Evolutionary conservation across 2,329 filamentous ascomycete species (phyloP).

Genomic region (Moelleriella libera): DNA sequence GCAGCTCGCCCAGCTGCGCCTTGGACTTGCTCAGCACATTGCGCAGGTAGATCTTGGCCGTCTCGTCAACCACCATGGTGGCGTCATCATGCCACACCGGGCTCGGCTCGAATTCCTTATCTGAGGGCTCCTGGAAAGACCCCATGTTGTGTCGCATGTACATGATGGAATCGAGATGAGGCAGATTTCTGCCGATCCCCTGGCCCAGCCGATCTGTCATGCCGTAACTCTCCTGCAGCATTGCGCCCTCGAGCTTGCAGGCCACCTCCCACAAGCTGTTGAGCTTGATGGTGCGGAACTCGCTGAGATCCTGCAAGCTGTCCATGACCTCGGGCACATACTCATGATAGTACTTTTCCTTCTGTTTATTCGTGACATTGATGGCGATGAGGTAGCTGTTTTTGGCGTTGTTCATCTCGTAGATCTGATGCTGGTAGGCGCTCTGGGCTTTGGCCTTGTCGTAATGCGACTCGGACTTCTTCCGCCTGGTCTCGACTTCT

Average conservation of each 20-base stretch:
- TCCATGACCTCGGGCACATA: slow-evolving; percentile 90
- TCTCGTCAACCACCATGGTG: slow-evolving; percentile 71
- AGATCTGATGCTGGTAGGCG: slow-evolving; percentile 80
- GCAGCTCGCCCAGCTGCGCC: slow-evolving; percentile 62
- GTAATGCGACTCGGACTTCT: slow-evolving; percentile 89
- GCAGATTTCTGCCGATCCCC: slow-evolving; percentile 80
- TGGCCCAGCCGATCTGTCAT: slow-evolving; percentile 58
- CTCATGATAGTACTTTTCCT: slow-evolving; percentile 94
- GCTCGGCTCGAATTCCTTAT: slow-evolving; percentile 83
- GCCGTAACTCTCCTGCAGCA: slow-evolving; percentile 58
- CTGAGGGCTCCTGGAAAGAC: slow-evolving; percentile 67
- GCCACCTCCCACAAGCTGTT: slow-evolving; percentile 79
- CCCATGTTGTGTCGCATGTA: slow-evolving; percentile 86
- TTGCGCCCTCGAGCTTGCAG: slow-evolving; percentile 64
- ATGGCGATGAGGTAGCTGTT: slow-evolving; percentile 96
- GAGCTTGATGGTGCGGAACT: slow-evolving; percentile 71
- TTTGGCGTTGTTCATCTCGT: slow-evolving; percentile 96
- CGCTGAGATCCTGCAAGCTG: slow-evolving; percentile 83
- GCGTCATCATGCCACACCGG: slow-evolving; percentile 96
- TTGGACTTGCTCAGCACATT: slow-evolving; percentile 91
- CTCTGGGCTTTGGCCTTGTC: slow-evolving; percentile 87
- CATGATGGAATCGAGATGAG: slow-evolving; percentile 91
- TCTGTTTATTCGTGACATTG: slow-evolving; percentile 94
- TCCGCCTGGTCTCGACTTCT: slow-evolving; percentile 85
- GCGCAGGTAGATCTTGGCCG: slow-evolving; percentile 77